Conservation (phyloP, 2,329 filamentous ascomycete genomes). For the Coniochaeta sp. region DNA sequence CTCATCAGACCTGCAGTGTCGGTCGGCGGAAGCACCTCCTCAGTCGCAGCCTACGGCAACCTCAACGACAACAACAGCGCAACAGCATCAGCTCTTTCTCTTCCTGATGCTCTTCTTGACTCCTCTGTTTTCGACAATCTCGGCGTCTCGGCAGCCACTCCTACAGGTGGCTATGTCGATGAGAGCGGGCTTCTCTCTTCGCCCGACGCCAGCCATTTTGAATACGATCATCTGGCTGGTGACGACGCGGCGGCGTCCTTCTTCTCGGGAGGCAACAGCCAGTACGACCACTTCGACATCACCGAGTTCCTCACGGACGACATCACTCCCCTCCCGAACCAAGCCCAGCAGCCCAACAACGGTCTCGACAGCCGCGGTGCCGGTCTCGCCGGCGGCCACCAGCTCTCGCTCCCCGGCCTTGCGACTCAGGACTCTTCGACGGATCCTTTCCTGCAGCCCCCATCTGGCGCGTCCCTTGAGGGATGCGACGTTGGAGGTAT, state of each 20-base stretch:
- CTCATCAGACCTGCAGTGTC: slow-evolving; percentile 98
- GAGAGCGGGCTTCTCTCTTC: slow-evolving; percentile 70
- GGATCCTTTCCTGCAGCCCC: slow-evolving; percentile 67
- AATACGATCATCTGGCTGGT: slow-evolving; percentile 61
- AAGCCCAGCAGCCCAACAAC: slow-evolving; percentile 38
- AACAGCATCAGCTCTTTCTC: slow-evolving; percentile 33
- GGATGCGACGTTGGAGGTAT: slow-evolving; percentile 68
- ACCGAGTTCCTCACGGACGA: slow-evolving; percentile 50
- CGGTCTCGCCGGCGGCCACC: no score
- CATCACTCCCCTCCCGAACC: slow-evolving; percentile 18
- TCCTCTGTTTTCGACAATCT: slow-evolving; percentile 54
- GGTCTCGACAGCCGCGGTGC: slow-evolving; percentile 42
- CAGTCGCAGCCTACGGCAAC: slow-evolving; percentile 32
- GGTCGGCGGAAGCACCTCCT: slow-evolving; percentile 60
- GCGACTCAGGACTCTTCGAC: slow-evolving; percentile 54
- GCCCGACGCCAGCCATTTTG: slow-evolving; percentile 58
- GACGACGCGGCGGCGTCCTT: slow-evolving; percentile 41
- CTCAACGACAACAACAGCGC: no score
- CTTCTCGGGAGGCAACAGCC: slow-evolving; percentile 20
- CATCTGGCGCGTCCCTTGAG: slow-evolving; percentile 64
- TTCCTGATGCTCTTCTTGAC: slow-evolving; percentile 42
- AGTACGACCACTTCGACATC: slow-evolving; percentile 43
- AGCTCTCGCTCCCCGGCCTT: slow-evolving; percentile 48
- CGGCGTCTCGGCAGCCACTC: slow-evolving; percentile 63
- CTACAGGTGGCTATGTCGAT: slow-evolving; percentile 69